Evolutionary conservation across 2,329 filamentous ascomycete species (phyloP).

Genomic region (Claviceps arundinis): DNA sequence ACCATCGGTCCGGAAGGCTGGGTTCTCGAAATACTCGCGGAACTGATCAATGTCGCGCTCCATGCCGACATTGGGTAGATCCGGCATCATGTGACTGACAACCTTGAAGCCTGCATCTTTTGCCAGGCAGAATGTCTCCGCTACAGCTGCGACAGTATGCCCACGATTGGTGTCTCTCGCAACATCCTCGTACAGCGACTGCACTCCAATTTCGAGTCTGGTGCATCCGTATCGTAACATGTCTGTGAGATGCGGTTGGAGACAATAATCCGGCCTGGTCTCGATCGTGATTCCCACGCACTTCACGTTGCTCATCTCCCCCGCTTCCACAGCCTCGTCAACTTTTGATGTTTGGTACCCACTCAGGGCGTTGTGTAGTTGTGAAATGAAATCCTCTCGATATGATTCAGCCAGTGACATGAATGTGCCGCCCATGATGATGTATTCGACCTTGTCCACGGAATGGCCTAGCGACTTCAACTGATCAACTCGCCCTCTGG

Average conservation of each 20-base stretch:
- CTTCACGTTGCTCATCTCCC: slow-evolving; percentile 93
- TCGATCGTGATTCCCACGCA: slow-evolving; percentile 98
- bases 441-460: slow-evolving; percentile 98
- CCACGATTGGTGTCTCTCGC: slow-evolving; percentile 96
- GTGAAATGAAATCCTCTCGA: slow-evolving; percentile 84
- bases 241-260: slow-evolving; percentile 85
- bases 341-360: slow-evolving; percentile 91
- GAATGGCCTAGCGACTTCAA: slow-evolving; percentile 91
- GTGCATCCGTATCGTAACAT: slow-evolving; percentile 99
- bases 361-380: slow-evolving; percentile 91
- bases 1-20: slow-evolving; percentile 88
- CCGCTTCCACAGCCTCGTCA: slow-evolving; percentile 86
- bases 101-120: slow-evolving; percentile 99
- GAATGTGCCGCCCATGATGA: slow-evolving; percentile 99
- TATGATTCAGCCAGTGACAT: slow-evolving; percentile 91
- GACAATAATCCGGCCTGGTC: slow-evolving; percentile 89
- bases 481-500: slow-evolving; percentile 87
- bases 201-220: slow-evolving; percentile 83
- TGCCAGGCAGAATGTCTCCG: slow-evolving; percentile 90
- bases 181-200: slow-evolving; percentile 94
- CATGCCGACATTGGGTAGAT: slow-evolving; percentile 95
- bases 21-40: slow-evolving; percentile 94
- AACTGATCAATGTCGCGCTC: slow-evolving; percentile 96
- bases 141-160: slow-evolving; percentile 88
- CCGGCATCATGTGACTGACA: slow-evolving; percentile 99